phyloP scores from a whole-genome alignment of 805 yeast species.

The Scheffersomyces ergatensis region DNA sequence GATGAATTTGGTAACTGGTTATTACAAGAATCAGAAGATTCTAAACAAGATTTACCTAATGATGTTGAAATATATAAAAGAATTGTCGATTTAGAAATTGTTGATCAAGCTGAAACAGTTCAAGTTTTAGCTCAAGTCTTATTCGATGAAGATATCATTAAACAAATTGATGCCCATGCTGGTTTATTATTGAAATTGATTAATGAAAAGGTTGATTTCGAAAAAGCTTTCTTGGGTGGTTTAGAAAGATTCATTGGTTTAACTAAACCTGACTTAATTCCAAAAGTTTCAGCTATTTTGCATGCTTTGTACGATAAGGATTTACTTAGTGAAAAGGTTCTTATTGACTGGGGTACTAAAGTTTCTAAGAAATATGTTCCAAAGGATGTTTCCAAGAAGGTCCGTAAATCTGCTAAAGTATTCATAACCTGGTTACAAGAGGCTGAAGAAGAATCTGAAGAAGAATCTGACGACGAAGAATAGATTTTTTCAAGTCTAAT shows the following conservation, averaged over 20 bases:
- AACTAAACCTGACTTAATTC: conserved; percentile 66
- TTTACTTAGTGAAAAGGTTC: conserved; percentile 77
- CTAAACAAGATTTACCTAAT: conserved; percentile 60
- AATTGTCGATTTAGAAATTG: conserved; percentile 75
- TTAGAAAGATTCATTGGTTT: conserved; percentile 89
- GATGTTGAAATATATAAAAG: conserved; percentile 93
- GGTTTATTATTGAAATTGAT: conserved; percentile 82
- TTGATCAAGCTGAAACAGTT: conserved; percentile 69
- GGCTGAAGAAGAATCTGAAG: conserved; percentile 80
- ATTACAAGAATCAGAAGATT: conserved; percentile 47
- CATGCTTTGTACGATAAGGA: conserved; percentile 81
- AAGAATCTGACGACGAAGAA: conserved; percentile 34
- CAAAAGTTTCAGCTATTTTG: conserved; percentile 76
- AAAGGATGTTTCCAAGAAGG: conserved; percentile 88
- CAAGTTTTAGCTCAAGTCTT: conserved; percentile 91
- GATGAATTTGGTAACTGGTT: conserved; percentile 92
- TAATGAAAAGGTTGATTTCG: conserved; percentile 59
- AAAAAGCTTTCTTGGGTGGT: conserved; percentile 92
- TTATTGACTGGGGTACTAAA: conserved; percentile 82
- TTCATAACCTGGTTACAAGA: conserved; percentile 92
- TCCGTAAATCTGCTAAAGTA: conserved; percentile 94
- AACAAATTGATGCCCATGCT: conserved; percentile 70
- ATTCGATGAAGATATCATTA: conserved; percentile 73
- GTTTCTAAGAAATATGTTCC: conserved; percentile 92
- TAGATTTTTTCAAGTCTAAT: not conserved